phyloP scores from a whole-genome alignment of 345 rosid genomes.

The Odontarrhena argentea region DNA sequence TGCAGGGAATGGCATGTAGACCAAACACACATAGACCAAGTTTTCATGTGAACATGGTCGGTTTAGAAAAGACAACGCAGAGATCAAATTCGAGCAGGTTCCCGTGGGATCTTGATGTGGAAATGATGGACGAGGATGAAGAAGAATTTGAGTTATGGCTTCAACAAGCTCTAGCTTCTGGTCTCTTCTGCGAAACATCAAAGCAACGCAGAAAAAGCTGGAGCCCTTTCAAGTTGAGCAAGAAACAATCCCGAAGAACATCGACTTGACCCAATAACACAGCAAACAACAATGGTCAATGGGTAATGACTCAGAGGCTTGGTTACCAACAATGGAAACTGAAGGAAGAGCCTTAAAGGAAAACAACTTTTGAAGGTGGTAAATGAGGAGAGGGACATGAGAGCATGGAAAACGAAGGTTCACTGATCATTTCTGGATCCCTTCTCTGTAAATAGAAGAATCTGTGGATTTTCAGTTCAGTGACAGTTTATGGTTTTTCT shows the following conservation, averaged over 20 bases:
- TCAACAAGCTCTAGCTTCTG: conserved; percentile 84
- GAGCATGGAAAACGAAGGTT: conserved; percentile 14
- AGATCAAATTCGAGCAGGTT: conserved; percentile 82
- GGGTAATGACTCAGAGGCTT: background rate
- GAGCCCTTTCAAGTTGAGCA: conserved; percentile 87
- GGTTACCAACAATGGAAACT: background rate
- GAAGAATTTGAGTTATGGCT: conserved; percentile 91
- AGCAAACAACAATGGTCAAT: conserved; percentile 14
- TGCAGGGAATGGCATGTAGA: conserved; percentile 94
- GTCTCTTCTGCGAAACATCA: conserved; percentile 84
- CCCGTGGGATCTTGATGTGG: conserved; percentile 94
- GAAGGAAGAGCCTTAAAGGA: background rate
- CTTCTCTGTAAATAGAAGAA: conserved; percentile 30
- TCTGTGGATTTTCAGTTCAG: conserved; percentile 4
- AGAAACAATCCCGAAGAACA: conserved; percentile 86
- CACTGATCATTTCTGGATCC: background rate
- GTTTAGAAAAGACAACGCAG: conserved; percentile 73
- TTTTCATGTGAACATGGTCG: conserved; percentile 96
- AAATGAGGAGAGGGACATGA: conserved; percentile 11
- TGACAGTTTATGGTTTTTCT: conserved; percentile 8
- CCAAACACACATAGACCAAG: conserved; percentile 96
- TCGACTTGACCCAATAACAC: conserved; percentile 46
- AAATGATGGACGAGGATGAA: conserved; percentile 87
- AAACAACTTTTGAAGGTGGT: conserved; percentile 6
- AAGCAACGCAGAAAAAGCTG: conserved; percentile 87